Percentiles rank a stretch among this genome's conserved stretches.
Evolutionary conservation across 176 grass and related monocot species (phyloP).

Genomic region (Elaeis guineensis): DNA sequence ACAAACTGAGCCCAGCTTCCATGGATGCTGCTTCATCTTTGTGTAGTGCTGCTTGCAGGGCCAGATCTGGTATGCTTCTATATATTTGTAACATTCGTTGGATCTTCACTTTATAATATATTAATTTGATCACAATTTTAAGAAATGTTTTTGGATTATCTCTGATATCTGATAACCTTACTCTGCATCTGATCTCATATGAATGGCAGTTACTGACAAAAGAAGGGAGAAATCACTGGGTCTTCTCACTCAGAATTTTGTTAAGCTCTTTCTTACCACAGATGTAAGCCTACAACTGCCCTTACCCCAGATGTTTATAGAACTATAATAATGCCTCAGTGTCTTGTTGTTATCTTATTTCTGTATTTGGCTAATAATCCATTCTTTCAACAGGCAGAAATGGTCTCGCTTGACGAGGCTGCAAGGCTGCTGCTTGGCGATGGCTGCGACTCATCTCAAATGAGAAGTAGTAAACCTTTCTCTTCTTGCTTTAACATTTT

Average conservation of each 20-base stretch:
- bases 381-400: slow-evolving; percentile 30
- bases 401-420: slow-evolving; percentile 63
- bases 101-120: too few species aligned
- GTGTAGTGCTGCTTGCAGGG: slow-evolving; percentile 13
- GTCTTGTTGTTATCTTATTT: too few species aligned
- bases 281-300: slow-evolving; percentile 33
- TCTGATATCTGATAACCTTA: too few species aligned
- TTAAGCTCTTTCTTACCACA: slow-evolving; percentile 81
- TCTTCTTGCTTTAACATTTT: not conserved
- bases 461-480: slow-evolving; percentile 54
- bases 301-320: not conserved
- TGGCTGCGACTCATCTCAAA: slow-evolving; percentile 50
- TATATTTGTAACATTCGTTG: too few species aligned
- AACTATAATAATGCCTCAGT: not conserved
- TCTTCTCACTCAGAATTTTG: slow-evolving; percentile 88
- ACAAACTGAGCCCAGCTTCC: slow-evolving; percentile 30
- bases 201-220: slow-evolving; percentile 28
- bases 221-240: slow-evolving; percentile 89
- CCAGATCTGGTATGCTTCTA: slow-evolving; percentile 45
- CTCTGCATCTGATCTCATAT: too few species aligned
- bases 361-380: too few species aligned
- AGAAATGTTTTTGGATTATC: too few species aligned
- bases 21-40: slow-evolving; percentile 20
- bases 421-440: slow-evolving; percentile 70
- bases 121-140: too few species aligned